Evolutionary conservation across 257 asterid genomes (phyloP).

Genomic region (Penstemon newberryi): DNA sequence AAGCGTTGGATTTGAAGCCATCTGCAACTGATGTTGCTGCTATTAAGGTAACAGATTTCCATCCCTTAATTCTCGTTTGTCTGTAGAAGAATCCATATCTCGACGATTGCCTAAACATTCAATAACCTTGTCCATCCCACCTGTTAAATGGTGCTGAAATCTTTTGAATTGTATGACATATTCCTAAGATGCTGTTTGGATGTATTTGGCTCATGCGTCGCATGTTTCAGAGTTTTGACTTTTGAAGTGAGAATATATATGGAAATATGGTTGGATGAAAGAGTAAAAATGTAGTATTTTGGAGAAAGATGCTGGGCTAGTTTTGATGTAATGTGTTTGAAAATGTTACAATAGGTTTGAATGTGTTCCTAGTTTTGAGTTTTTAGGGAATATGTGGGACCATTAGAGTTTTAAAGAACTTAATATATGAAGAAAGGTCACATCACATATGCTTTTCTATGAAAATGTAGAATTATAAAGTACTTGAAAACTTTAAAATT

Average conservation of each 20-base stretch:
- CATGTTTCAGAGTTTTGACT: background rate
- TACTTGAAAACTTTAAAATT: background rate
- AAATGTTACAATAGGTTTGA: too few relatives aligned
- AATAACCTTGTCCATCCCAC: background rate
- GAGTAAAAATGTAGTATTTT: too few relatives aligned
- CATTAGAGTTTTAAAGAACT: too few relatives aligned
- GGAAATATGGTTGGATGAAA: too few relatives aligned
- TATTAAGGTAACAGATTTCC: conserved; percentile 63
- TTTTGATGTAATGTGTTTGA: too few relatives aligned
- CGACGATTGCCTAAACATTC: background rate
- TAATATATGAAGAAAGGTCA: too few relatives aligned
- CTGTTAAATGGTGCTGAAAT: background rate
- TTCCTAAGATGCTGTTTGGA: background rate
- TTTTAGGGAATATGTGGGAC: too few relatives aligned
- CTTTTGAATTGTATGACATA: background rate
- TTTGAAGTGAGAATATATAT: background rate
- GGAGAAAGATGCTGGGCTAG: too few relatives aligned
- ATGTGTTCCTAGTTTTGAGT: too few relatives aligned
- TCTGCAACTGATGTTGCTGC: conserved; percentile 93
- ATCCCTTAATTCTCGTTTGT: background rate
- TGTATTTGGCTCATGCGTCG: too few relatives aligned
- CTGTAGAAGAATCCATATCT: background rate
- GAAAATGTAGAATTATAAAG: too few relatives aligned
- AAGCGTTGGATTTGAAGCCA: conserved; percentile 93
- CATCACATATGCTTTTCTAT: too few relatives aligned